phyloP scores from a whole-genome alignment of 176 grass and related monocot species.

The Echinochloa phyllopogon region DNA sequence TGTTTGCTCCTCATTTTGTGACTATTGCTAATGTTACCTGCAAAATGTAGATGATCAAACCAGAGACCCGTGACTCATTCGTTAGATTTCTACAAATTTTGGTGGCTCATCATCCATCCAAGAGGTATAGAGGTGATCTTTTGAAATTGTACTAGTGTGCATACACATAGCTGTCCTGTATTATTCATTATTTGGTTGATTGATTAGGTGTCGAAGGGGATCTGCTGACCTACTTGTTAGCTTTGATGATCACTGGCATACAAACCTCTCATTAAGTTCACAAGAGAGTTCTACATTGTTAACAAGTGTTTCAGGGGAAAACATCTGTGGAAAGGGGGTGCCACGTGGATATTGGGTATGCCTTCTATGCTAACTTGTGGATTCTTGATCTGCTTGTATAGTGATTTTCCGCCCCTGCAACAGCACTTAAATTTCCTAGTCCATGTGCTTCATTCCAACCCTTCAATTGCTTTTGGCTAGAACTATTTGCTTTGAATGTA shows the following conservation, averaged over 20 bases:
- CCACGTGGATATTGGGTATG: conserved; percentile 93
- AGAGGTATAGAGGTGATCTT: conserved; percentile 61
- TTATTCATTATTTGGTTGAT: conserved; percentile 31
- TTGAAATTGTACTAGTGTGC: conserved; percentile 23
- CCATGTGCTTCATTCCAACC: background rate
- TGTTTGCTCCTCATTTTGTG: conserved; percentile 16
- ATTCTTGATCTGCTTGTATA: background rate
- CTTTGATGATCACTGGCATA: conserved; percentile 95
- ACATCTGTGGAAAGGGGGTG: conserved; percentile 88
- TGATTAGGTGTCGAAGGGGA: conserved; percentile 82
- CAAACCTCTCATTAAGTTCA: conserved; percentile 60
- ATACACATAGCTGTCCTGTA: conserved; percentile 20
- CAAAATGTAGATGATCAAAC: conserved; percentile 83
- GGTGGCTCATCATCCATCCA: conserved; percentile 94
- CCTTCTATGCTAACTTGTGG: conserved; percentile 18
- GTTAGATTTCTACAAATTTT: conserved; percentile 96
- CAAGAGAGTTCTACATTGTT: conserved; percentile 56
- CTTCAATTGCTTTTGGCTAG: conserved; percentile 3
- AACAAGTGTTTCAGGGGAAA: conserved; percentile 53
- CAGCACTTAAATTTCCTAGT: background rate
- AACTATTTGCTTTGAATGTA: conserved; percentile 9
- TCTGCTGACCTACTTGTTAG: conserved; percentile 87
- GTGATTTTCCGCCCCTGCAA: no score
- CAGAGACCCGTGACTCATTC: conserved; percentile 73
- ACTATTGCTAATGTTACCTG: conserved; percentile 35